A percentile compares a stretch with the other conserved stretches of the same genome.
phyloP scores from a whole-genome alignment of 306 rosid species.

The Citrullus mucosospermus region DNA sequence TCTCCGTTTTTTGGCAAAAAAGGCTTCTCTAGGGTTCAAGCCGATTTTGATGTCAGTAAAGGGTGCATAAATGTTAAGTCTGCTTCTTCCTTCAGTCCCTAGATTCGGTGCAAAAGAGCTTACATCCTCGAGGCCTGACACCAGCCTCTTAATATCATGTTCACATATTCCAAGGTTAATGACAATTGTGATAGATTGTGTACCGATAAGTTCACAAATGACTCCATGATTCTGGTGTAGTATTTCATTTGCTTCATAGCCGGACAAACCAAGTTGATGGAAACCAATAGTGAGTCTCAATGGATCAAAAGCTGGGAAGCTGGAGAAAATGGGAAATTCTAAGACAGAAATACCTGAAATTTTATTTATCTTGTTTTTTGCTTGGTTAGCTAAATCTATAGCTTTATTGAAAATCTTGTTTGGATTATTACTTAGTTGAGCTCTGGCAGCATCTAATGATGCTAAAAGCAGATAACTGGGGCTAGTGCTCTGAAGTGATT shows the following conservation, averaged over 20 bases:
- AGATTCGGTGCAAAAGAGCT: conserved; percentile 13
- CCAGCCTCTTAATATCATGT: conserved; percentile 48
- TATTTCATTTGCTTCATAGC: conserved; percentile 56
- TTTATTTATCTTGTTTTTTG: conserved; percentile 21
- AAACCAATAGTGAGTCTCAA: conserved; percentile 66
- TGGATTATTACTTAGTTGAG: conserved; percentile 56
- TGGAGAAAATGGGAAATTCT: conserved; percentile 29
- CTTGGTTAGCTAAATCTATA: conserved; percentile 38
- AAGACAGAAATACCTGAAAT: conserved; percentile 49
- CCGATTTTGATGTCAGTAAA: conserved; percentile 33
- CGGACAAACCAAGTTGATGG: conserved; percentile 66
- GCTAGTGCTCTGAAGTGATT: conserved; percentile 68
- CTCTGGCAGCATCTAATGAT: conserved; percentile 76
- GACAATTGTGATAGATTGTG: conserved; percentile 42
- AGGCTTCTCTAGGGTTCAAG: conserved; percentile 75
- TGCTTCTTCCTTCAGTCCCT: conserved; percentile 12
- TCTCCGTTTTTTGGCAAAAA: conserved; percentile 52
- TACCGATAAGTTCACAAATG: conserved; percentile 64
- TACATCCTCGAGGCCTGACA: conserved; percentile 45
- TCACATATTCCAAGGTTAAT: conserved; percentile 57
- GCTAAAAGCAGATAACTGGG: conserved; percentile 86
- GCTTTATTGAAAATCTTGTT: conserved; percentile 36
- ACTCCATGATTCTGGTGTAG: conserved; percentile 35
- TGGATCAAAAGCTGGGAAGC: conserved; percentile 45
- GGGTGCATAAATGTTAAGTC: conserved; percentile 10